Evolutionary conservation across 2,329 filamentous ascomycete species (phyloP).

Genomic region (Atkinsonella hypoxylon): DNA sequence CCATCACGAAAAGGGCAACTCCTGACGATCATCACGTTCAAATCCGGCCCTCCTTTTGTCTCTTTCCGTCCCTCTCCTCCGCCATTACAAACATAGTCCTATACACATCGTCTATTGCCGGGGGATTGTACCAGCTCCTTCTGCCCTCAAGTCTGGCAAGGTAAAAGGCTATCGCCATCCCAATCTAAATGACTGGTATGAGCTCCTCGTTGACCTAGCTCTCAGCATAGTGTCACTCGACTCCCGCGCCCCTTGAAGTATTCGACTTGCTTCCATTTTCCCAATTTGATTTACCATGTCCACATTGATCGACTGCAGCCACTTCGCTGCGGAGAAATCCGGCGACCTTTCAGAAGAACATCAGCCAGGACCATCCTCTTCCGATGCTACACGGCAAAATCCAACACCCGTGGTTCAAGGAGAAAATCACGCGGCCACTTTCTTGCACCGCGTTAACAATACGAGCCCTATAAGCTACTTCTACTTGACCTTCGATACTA

Average conservation of each 20-base stretch:
- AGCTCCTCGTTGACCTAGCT: not conserved
- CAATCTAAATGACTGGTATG: not conserved
- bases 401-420: not conserved
- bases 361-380: not conserved
- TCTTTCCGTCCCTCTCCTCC: not conserved
- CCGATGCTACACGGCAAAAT: not conserved
- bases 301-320: not conserved
- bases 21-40: not conserved
- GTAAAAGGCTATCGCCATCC: not conserved
- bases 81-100: not conserved
- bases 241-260: not conserved
- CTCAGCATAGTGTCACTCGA: not conserved
- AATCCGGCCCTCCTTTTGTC: not conserved
- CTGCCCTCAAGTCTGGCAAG: not conserved
- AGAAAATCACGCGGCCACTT: not conserved
- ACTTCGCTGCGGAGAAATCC: not conserved
- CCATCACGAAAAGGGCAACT: not conserved
- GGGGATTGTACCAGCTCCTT: not conserved
- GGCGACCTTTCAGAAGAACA: not conserved
- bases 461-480: slow-evolving; percentile 22
- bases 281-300: not conserved
- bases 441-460: slow-evolving; percentile 3
- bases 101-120: not conserved
- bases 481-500: slow-evolving; percentile 30
- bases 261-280: not conserved